Evolutionary conservation across 352 stramenopile species (phyloP), one percentile per base, ranked within the genome.

Genomic region (Peronospora destructor): DNA sequence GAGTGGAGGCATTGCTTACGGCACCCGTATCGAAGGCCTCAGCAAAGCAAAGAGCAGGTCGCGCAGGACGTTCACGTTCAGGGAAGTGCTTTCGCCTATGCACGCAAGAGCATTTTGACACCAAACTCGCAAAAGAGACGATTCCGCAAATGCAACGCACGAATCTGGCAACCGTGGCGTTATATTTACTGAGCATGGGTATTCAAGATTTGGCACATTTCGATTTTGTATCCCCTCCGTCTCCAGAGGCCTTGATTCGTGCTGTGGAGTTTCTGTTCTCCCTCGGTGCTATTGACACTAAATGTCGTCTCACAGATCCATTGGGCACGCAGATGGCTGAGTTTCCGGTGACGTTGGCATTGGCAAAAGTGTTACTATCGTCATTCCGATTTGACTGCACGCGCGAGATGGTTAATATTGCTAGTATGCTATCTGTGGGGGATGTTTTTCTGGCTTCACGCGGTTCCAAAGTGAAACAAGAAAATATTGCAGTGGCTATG

Each of bases 11-110:
- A 7, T 54, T 96, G 6, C 49, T 91, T 17, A 97, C 98, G 4
- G 98, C 95, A 14, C 80, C 91, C 1, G 91, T 99, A 30, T 98
- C 91, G 9, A 92, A 98, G 45, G 96, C 97, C 1, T 88, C 95
- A 3, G 91, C 96, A 4, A 95, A 98, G 54, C 97, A 99, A 68
- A 74, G 97, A 42, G 83, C 83, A 14, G 93, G 93, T 34, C 80
- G 94, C n/a, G 96, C 96, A 25, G 97, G 97, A 3, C 77, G 97
- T 21, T 69, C 85, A 32, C 67, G 66, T 9, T 56, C 80, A n/a
- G 80, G 80, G 6, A 91, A 91, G 39, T 91, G 80, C 48, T 87
- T 87, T 50, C 77, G 80, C 0, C 44, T 91, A 14, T 87, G 77
- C 26, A 89, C 80, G 0, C 61, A 87, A 42, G 59, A 73, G 1